Base-by-base conservation (phyloP, 2,329 filamentous ascomycete species). In the Colletotrichum navitas region DNA sequence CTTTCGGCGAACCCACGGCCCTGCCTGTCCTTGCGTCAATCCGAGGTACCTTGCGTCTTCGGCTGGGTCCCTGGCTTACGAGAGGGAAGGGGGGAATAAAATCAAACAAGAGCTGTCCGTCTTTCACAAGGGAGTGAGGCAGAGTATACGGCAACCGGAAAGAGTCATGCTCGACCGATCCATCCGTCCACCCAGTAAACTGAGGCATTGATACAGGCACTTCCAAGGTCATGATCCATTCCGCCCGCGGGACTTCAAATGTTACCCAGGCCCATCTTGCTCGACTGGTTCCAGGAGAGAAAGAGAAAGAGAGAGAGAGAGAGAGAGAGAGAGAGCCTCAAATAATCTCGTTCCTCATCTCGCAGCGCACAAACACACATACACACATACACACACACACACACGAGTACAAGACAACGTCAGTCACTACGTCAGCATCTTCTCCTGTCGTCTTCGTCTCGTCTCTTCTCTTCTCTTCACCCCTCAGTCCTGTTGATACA, bases 1-100 rank as follows among this genome's bases (percentile, higher is more conserved):
- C 74, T 76, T 75, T 76, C 75, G 75, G 75, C 74, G 51, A 71
- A 45, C 64, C 64, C 68, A 68, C 52, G 58, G 65, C 65, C 68
- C 59, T 68, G 68, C 68, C 49, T 45, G 65, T 68, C 65, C 68
- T 60, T 63, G 68, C 58, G 68, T 68, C 64, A 71, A 71, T 63
- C 59, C 56, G 34, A 71, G 51, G 68, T 67, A 62, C 68, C 34
- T 51, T 55, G 47, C 39, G 26, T 56, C 51, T 64, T 54, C 32
- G 47, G 16, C 47, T 43, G 47, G 61, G 24, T 43, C 26, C 47
- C 34, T 47, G 11, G 60, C 32, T 29, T 63, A 47, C n/a, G 29
- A 41, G 47, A 32, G 45, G n/a, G 43, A 16, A 32, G 24, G 41
- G 43, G 43, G 16, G 1, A 24, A 16, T 39, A 8, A 36, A 56